These are phyloP conservation scores for Sporothrix pseudoabietina DNA, from an alignment of 2,329 filamentous ascomycete species.

Conservation along the genomic window DNA sequence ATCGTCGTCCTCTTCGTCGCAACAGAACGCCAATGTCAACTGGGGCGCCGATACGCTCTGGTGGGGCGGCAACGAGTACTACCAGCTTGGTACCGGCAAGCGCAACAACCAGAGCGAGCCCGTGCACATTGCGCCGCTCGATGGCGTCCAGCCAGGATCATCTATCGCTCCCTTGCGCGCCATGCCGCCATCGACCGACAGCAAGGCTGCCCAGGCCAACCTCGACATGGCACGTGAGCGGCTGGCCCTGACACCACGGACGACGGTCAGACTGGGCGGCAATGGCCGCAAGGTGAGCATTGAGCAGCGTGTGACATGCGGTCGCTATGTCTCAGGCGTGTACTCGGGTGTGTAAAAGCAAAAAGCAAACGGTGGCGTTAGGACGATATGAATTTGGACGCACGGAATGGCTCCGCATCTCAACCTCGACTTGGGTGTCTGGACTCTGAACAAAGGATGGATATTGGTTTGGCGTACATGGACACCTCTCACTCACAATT, in stretches of 20 bases:
- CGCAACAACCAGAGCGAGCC: constrained; percentile 77
- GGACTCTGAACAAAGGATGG: not conserved
- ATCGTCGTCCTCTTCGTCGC: not conserved
- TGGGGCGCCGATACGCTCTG: constrained; percentile 88
- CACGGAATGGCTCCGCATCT: not conserved
- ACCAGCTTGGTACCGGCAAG: constrained; percentile 89
- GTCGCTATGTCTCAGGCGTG: constrained; percentile 76
- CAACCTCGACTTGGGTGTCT: not conserved
- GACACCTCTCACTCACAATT: constrained; percentile 17
- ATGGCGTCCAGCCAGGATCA: constrained; percentile 42
- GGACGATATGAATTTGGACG: not conserved
- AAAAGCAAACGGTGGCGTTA: not conserved
- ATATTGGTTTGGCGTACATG: not conserved
- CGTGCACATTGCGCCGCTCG: constrained; percentile 75
- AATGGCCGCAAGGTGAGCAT: constrained; percentile 70
- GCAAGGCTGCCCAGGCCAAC: not conserved
- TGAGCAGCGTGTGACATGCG: constrained; percentile 88
- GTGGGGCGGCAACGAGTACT: constrained; percentile 95
- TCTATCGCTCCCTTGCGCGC: not conserved
- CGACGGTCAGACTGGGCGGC: constrained; percentile 66
- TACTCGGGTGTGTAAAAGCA: constrained; percentile 59
- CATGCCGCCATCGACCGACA: not conserved
- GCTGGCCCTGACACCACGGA: constrained; percentile 77
- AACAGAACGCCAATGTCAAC: constrained; percentile 70
- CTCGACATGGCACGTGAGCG: constrained; percentile 60